phyloP scores from a whole-genome alignment of 192 early-diverging fungal genomes.

The Linnemannia elongata region DNA sequence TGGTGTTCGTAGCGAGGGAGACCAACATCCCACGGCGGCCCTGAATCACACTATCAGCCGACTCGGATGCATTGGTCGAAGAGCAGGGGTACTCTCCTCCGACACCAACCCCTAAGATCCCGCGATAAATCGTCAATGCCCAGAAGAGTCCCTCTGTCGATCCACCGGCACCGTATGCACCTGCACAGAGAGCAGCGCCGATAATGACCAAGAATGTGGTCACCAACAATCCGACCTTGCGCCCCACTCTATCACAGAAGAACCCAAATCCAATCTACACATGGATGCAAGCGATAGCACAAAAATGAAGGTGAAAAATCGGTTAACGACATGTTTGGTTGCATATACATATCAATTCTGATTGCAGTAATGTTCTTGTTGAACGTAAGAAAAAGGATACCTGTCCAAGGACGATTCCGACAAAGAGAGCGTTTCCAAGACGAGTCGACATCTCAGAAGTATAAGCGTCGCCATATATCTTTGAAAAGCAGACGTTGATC shows the following conservation, averaged over 20 bases:
- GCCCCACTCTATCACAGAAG: slow-evolving; percentile 61
- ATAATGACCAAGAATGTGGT: slow-evolving; percentile 60
- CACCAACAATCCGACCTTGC: slow-evolving; percentile 59
- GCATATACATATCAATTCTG: background rate
- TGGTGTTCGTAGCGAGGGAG: slow-evolving; percentile 43
- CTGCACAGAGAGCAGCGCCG: slow-evolving; percentile 59
- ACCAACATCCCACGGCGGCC: slow-evolving; percentile 57
- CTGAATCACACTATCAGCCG: slow-evolving; percentile 56
- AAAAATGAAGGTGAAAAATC: background rate
- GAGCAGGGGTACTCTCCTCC: slow-evolving; percentile 65
- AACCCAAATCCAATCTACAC: slow-evolving; percentile 59
- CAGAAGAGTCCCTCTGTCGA: slow-evolving; percentile 53
- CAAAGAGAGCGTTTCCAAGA: slow-evolving; percentile 59
- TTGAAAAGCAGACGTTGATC: slow-evolving; percentile 53
- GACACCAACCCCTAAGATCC: slow-evolving; percentile 52
- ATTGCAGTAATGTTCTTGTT: background rate
- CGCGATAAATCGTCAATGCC: slow-evolving; percentile 59
- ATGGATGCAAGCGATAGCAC: background rate
- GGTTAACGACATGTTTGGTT: background rate
- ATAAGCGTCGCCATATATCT: slow-evolving; percentile 51
- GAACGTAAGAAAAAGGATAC: background rate
- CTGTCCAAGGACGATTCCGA: slow-evolving; percentile 63
- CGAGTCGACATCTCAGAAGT: slow-evolving; percentile 48
- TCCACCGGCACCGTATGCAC: slow-evolving; percentile 37
- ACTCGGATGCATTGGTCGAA: slow-evolving; percentile 60